Evolutionary conservation across 2,329 filamentous ascomycete species (phyloP), one percentile per base, ranked within the genome.

Genomic region (Coniochaeta sp.): DNA sequence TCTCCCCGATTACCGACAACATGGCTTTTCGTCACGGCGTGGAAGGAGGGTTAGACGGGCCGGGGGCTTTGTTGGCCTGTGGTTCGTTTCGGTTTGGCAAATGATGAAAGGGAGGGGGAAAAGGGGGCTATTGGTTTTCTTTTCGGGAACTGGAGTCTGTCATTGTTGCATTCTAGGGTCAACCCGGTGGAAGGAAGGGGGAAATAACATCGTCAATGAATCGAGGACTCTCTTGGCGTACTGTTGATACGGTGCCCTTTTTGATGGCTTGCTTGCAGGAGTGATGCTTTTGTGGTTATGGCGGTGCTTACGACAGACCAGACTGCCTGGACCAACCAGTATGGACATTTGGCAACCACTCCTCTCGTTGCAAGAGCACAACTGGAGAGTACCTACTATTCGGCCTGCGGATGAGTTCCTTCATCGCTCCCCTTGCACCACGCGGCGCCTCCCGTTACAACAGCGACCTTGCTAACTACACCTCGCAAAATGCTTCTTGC

Each of bases 121-220:
- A 42, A 26, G 22, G 38, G 38, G 57, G 46, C 53, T 53, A 54
- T 50, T 53, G 52, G 38, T 42, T 51, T 48, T 50, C 51, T 51
- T n/a, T n/a, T n/a, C n/a, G n/a, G n/a, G 51, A 52, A 51, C 56
- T 55, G 57, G 53, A 53, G 59, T 58, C 58, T 59, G 57, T 57
- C 50, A 53, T 56, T 53, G 56, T 60, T 56, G 55, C 51, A 58
- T 58, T 58, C 56, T 55, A 60, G 56, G 58, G 57, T 58, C 57
- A 51, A 18, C 26, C n/a, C n/a, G n/a, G n/a, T n/a, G n/a, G n/a
- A n/a, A n/a, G n/a, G 45, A 26, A 28, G 18, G 16, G 28, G n/a
- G 26, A 16, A 6, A 32, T 32, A n/a, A 38, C 33, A 42, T 26
- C 38, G 38, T 42, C 38, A 42, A 42, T 42, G 57, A 56, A 60